Base-by-base conservation (phyloP, 257 asterid genomes). In the Voacanga thouarsii region DNA sequence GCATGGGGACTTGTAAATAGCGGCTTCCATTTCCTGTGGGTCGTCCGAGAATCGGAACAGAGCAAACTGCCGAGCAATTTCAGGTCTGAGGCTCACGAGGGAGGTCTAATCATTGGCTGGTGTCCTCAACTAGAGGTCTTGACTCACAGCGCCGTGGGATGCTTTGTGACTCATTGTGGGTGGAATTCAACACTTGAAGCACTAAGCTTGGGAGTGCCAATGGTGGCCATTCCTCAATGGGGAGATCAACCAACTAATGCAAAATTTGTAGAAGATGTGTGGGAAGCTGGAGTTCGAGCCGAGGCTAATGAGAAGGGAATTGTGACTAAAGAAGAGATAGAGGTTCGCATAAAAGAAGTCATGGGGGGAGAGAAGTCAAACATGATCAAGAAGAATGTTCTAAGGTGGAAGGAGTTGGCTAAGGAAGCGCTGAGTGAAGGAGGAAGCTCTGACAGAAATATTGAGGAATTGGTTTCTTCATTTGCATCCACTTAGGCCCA, bases 171-270 rank as follows among this genome's bases (percentile, higher is more conserved):
- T 49, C 55, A 49, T 49, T 49, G 15, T 7, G 55, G 55, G 16
- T 49, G 55, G 55, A 49, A 49, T 49, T 49, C 55, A 49, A 94
- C 5, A 86, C 82, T 89, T 0, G 94, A 91, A 79, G 91, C 89
- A 24, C 45, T 91, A 74, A 77, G 88, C 45, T 83, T 89, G 3
- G 94, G 96, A 0, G 89, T 91, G 75, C 93, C 92, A 0, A 88
- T 89, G 89, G 86, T 91, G 84, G 96, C 84, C 3, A 70, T 89
- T 70, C 96, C 96, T 0, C 92, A 88, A 79, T 91, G 91, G 89
- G 61, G 92, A 0, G 94, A 91, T 65, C 94, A 91, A 71, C 78
- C 89, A 88, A 87, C 91, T 7, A 88, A 91, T 74, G 97, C 93
- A 0, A 91, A 88, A 80, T 89, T 84, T 19, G 83, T 91, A 23